Evolutionary conservation across 305 asterid species (phyloP).

Genomic region (Plantago lanceolata): DNA sequence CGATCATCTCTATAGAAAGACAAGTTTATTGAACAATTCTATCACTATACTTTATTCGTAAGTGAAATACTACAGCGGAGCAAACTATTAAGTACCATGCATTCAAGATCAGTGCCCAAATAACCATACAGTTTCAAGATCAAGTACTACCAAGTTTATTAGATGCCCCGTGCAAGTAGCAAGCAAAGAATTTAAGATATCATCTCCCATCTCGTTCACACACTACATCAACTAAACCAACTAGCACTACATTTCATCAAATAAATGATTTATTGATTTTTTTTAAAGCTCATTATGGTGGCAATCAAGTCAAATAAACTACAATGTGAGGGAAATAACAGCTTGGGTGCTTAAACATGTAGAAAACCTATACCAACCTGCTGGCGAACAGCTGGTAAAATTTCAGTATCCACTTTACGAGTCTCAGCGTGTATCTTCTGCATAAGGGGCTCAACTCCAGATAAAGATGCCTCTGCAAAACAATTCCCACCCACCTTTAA

Average conservation of each 20-base stretch:
- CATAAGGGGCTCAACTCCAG: slow-evolving; percentile 86
- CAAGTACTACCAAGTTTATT: not conserved
- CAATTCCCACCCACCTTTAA: slow-evolving; percentile 14
- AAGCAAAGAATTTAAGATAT: not conserved
- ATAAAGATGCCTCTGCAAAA: slow-evolving; percentile 53
- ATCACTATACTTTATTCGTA: not conserved
- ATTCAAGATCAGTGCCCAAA: not conserved
- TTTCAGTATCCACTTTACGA: slow-evolving; percentile 87
- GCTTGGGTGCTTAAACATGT: slow-evolving; percentile 4
- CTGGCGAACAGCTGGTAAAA: slow-evolving; percentile 94
- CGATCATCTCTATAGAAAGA: not conserved
- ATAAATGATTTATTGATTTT: not conserved
- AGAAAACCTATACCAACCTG: slow-evolving; percentile 55
- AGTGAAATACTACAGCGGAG: not conserved
- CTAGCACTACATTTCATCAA: not conserved
- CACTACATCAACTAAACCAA: not conserved
- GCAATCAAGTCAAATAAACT: not conserved
- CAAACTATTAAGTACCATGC: not conserved
- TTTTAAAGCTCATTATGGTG: not conserved
- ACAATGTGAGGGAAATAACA: not conserved
- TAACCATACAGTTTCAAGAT: not conserved
- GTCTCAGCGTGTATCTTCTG: slow-evolving; percentile 91
- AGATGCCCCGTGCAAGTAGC: not conserved
- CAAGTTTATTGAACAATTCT: slow-evolving; percentile 3
- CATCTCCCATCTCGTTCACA: not conserved